Evolutionary conservation across 371 early-diverging fungal species (phyloP).

Genomic region (Haplosporangium sp.): DNA sequence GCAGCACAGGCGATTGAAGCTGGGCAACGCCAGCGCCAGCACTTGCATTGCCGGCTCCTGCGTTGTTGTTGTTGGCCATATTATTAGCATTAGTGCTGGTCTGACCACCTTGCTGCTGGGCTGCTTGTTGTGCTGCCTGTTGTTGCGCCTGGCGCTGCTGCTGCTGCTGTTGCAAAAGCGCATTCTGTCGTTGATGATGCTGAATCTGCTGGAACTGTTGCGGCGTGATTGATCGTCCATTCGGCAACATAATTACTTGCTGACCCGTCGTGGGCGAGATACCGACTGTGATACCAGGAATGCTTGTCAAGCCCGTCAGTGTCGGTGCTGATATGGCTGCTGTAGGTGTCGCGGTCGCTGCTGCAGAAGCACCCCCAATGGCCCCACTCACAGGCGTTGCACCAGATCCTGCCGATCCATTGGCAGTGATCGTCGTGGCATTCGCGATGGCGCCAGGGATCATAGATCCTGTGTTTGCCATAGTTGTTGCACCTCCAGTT

Average conservation of each 20-base stretch:
- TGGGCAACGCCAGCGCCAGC: conserved; percentile 18
- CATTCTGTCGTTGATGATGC: conserved; percentile 24
- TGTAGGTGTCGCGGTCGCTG: background rate
- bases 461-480: background rate
- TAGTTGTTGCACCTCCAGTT: background rate
- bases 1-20: conserved; percentile 39
- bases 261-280: conserved; percentile 33
- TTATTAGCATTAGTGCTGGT: background rate
- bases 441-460: conserved; percentile 3
- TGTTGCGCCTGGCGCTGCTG: conserved; percentile 17
- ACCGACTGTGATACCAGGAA: conserved; percentile 12
- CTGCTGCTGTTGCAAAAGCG: conserved; percentile 12
- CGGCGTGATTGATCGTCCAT: conserved; percentile 26
- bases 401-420: conserved; percentile 1
- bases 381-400: conserved; percentile 2
- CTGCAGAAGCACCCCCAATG: background rate
- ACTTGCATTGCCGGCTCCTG: background rate
- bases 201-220: conserved; percentile 28
- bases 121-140: conserved; percentile 9
- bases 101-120: conserved; percentile 11
- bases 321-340: conserved; percentile 6
- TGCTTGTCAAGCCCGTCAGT: conserved; percentile 7
- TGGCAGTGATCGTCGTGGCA: conserved; percentile 17
- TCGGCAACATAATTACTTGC: conserved; percentile 32
- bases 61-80: too few species aligned